phyloP scores from a whole-genome alignment of 345 rosid genomes.

The Schrenkiella parvula region DNA sequence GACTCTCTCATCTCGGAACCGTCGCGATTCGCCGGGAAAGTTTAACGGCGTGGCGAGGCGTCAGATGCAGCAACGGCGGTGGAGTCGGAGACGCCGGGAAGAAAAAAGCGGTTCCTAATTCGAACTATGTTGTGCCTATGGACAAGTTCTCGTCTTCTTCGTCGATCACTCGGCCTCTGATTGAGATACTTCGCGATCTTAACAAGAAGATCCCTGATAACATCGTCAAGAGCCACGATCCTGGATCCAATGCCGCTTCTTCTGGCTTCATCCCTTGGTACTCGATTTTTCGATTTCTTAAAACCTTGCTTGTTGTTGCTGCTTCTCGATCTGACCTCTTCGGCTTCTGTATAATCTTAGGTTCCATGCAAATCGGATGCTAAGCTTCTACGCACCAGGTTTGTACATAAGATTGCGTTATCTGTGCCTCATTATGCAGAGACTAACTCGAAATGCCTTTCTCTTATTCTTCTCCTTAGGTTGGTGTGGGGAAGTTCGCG shows the following conservation, averaged over 20 bases:
- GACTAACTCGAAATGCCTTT: not conserved
- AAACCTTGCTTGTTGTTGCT: not conserved
- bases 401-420: conserved; percentile 23
- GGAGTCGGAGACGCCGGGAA: conserved; percentile 33
- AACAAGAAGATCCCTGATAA: conserved; percentile 93
- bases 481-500: conserved; percentile 98
- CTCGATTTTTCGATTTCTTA: not conserved
- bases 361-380: conserved; percentile 97
- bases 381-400: conserved; percentile 99
- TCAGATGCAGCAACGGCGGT: conserved; percentile 31
- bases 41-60: not conserved
- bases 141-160: conserved; percentile 66
- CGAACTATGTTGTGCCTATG: conserved; percentile 92
- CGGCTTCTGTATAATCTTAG: conserved; percentile 33
- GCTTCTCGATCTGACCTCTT: conserved; percentile 10
- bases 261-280: conserved; percentile 79
- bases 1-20: not conserved
- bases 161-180: conserved; percentile 81
- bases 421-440: not conserved
- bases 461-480: conserved; percentile 38
- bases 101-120: conserved; percentile 65
- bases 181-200: conserved; percentile 94
- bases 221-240: conserved; percentile 49
- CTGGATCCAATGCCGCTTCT: conserved; percentile 28
- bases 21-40: conserved; percentile 2